These are phyloP conservation scores for Mycena amicta DNA, from an alignment of 768 basidiomycete species.

Conservation along the genomic window DNA sequence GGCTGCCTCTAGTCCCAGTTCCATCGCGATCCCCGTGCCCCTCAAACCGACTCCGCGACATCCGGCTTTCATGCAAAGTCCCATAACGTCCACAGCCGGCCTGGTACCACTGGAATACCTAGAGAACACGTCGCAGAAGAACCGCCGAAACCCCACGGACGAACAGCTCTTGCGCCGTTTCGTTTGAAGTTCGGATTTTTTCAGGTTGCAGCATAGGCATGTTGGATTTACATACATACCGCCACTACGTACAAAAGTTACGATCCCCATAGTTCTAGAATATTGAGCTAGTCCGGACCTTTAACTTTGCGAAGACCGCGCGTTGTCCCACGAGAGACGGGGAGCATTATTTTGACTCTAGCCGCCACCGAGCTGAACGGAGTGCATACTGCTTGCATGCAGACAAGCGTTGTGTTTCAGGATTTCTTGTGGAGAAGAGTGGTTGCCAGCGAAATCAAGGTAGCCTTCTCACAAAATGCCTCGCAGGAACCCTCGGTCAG, in stretches of 20 bases:
- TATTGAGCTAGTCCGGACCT: slow-evolving; percentile 2
- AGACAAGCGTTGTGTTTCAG: background rate
- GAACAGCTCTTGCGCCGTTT: slow-evolving; percentile 49
- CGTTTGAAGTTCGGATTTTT: slow-evolving; percentile 15
- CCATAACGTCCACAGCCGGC: slow-evolving; percentile 12
- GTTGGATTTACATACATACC: too few species aligned
- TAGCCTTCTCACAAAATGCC: too few species aligned
- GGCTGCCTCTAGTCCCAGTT: background rate
- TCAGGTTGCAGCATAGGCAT: too few species aligned
- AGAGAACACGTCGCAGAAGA: slow-evolving; percentile 36
- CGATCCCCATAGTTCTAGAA: slow-evolving; percentile 7
- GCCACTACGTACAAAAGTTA: background rate
- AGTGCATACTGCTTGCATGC: background rate
- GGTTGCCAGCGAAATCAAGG: too few species aligned
- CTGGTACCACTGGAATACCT: slow-evolving; percentile 49
- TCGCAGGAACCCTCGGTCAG: too few species aligned
- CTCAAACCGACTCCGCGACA: slow-evolving; percentile 15
- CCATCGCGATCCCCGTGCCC: slow-evolving; percentile 10
- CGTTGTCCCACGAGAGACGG: background rate
- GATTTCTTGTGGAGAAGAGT: background rate
- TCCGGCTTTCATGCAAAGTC: slow-evolving; percentile 11
- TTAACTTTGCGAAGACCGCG: background rate
- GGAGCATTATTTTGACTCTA: background rate
- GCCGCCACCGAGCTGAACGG: background rate
- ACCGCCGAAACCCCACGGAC: slow-evolving; percentile 46